Evolutionary conservation across 2,329 filamentous ascomycete species (phyloP), one percentile per base, ranked within the genome.

Genomic region (Colletotrichum cereale): DNA sequence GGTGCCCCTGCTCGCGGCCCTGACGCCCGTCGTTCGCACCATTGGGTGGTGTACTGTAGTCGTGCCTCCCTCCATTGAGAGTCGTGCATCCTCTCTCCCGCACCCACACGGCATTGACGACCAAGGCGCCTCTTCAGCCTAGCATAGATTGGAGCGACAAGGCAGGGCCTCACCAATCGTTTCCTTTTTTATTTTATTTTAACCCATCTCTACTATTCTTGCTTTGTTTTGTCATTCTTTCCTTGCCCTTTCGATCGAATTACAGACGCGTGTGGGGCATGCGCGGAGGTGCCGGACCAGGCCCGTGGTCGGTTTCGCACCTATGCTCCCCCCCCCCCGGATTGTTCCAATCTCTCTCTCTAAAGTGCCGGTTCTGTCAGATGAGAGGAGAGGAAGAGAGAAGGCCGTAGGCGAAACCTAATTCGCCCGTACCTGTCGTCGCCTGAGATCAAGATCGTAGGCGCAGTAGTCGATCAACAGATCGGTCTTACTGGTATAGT

Each of bases 361-460:
- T 18, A 63, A 67, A 71, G 52, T 71, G 68, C 68, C 68, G 64
- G 42, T 56, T 50, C 57, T 62, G 64, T 67, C 68, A 71, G 47
- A 26, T 34, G 42, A 56, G 14, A 8, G 29, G 44, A 63, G 47
- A 52, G 14, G 53, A 52, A 42, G 44, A 44, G 53, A 63, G 44
- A 24, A 5, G 21, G 44, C 1, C 10, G 44, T 6, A 47, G n/a
- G 8, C n/a, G 12, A 24, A 47, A 24, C 21, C 10, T 5, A 47
- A 24, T 12, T 14, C 10, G 44, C 8, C 21, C 5, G 5, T 44
- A 21, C 8, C 21, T 5, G 5, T 44, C 21, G 24, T n/a, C 4
- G 2, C 12, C 44, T 24, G 10, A 10, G 21, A 12, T 12, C 8
- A 10, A 24, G 44, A 47, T 24, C 2, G 11, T 21, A n/a, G 42